Base-by-base conservation (phyloP, 768 basidiomycete genomes). In the Macrocybe gigantea region DNA sequence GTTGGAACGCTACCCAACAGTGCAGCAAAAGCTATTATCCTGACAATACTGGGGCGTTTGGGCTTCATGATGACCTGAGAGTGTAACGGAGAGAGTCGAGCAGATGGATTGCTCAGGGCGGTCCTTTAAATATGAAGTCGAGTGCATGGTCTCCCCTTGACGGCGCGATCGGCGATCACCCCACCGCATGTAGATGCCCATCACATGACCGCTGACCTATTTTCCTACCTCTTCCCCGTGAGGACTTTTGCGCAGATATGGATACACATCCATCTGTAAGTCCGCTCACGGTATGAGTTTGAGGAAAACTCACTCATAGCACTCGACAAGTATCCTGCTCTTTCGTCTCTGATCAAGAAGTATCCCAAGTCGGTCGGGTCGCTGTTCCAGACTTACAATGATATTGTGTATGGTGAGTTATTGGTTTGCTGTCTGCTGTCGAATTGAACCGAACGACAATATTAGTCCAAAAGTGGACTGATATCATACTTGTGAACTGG, bases 331-430 rank as follows among this genome's bases (percentile, higher is more conserved):
- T 73, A 78, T 53, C 54, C 67, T 38, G 66, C 58, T 4, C 69
- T 88, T 29, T 64, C 75, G 7, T 62, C 65, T 3, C 57, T 80
- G 36, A 52, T 84, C 22, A 50, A 56, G 8, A 85, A 81, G 60
- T 89, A 89, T 56, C 86, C 87, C 33, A 69, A 62, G 22, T 64
- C 73, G 11, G 79, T 81, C 2, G 74, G 81, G 9, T 69, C 75
- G 15, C 63, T 89, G 7, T 86, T 88, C 59, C 87, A 89, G 61
- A 73, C 82, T 1, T 88, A 83, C 66, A 89, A 89, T 59, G 87
- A 91, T 49, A 63, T 90, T 31, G 61, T 77, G 5, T 76, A 79
- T 14, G 78, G 88, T 85, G 44, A 45, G 65, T 50, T 13, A 32
- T n/a, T 41, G 32, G 22, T 37, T 29, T 42, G 44, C 38, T 11